Percentiles rank a stretch among this genome's conserved stretches.
Conservation (phyloP, 169 alveolate genomes). For the Cryptosporidium parvum region DNA sequence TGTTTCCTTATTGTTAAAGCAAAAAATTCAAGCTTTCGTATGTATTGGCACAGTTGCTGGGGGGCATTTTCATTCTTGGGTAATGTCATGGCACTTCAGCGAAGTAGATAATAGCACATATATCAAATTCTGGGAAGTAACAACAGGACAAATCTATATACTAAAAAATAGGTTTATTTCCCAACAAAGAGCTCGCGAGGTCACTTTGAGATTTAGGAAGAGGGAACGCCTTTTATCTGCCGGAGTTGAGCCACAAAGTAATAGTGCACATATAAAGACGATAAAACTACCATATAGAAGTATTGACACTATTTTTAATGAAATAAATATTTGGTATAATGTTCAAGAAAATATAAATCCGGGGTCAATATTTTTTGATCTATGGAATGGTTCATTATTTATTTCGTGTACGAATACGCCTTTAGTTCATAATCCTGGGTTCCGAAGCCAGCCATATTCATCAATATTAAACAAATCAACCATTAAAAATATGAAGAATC, state of each 20-base stretch:
- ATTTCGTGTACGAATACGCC: conserved; percentile 79
- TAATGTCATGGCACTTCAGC: conserved; percentile 78
- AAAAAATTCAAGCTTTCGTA: conserved; percentile 83
- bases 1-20: conserved; percentile 81
- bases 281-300: conserved; percentile 82
- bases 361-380: conserved; percentile 81
- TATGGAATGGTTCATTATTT: conserved; percentile 79
- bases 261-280: conserved; percentile 73
- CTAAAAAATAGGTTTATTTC: conserved; percentile 78
- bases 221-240: conserved; percentile 59
- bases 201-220: conserved; percentile 53
- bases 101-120: conserved; percentile 77
- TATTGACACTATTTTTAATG: conserved; percentile 83
- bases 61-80: conserved; percentile 84
- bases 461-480: conserved; percentile 12
- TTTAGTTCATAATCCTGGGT: conserved; percentile 50
- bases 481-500: conserved; percentile 27
- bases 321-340: conserved; percentile 84
- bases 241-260: neutral
- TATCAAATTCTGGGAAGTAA: conserved; percentile 84
- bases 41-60: conserved; percentile 84
- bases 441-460: conserved; percentile 50
- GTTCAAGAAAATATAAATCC: conserved; percentile 82
- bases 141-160: conserved; percentile 81
- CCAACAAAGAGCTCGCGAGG: conserved; percentile 71